Percentiles rank a stretch among this genome's conserved stretches.
These are phyloP conservation scores for Pythium volutum DNA, from an alignment of 352 stramenopile species.

Conservation along the genomic window DNA sequence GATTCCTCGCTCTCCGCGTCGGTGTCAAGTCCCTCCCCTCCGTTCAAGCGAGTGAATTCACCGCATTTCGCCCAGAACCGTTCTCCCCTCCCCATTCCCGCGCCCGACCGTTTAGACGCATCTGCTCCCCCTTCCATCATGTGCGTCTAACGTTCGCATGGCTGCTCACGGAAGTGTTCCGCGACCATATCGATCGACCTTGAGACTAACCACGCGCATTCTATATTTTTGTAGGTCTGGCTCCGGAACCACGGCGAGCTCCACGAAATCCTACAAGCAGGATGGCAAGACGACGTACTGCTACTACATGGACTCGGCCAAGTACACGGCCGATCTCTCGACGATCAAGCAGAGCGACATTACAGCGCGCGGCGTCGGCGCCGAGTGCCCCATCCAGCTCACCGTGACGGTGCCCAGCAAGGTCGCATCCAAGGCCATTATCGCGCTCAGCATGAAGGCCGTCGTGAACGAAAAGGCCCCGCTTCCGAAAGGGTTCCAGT, in stretches of 20 bases:
- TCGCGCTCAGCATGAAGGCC: constrained; percentile 62
- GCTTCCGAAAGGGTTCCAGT: constrained; percentile 49
- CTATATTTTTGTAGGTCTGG: background rate
- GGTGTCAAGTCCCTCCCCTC: background rate
- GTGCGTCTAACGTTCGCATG: background rate
- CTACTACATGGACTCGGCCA: constrained; percentile 60
- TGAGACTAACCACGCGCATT: background rate
- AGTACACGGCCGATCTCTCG: constrained; percentile 52
- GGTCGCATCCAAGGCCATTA: constrained; percentile 43
- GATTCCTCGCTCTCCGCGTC: background rate
- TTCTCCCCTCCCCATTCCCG: background rate
- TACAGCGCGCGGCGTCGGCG: constrained; percentile 41
- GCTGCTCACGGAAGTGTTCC: background rate
- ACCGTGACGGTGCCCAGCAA: constrained; percentile 54
- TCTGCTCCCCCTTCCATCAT: background rate
- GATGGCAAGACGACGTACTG: constrained; percentile 80
- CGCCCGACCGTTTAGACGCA: constrained; percentile 1
- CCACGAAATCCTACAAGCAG: constrained; percentile 47
- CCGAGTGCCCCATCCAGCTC: constrained; percentile 60
- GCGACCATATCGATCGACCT: background rate
- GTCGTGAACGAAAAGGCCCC: constrained; percentile 44
- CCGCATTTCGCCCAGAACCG: background rate
- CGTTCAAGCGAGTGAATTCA: background rate
- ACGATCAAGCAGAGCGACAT: constrained; percentile 29
- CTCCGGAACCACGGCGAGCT: background rate